Evolutionary conservation across 108 stramenopile species (phyloP), one percentile per base, ranked within the genome.

Genomic region (Cylindrotheca fusiformis): DNA sequence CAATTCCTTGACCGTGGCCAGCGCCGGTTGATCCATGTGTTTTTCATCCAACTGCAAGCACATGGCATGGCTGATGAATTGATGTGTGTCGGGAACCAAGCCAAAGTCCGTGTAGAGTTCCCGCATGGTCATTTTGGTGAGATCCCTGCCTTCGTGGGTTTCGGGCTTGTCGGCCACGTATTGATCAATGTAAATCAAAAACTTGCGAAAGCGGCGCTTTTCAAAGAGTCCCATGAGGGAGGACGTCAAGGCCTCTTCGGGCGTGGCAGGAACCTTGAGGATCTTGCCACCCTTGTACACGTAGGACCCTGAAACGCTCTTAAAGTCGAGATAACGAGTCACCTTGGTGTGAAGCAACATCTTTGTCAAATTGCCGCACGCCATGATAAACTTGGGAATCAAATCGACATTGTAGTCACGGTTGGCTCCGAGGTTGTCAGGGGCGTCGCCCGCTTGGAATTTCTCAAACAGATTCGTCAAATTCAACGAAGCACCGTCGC

Each of bases 321-420:
- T 96, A 84, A 99, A 99, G 50, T 99, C 98, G 55, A 99, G 73
- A 81, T 99, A 99, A 21, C 92, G 82, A 26, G 94, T 97, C 45
- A 99, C 97, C 77, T 97, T 97, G 60, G 97, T 96, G 83, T 97
- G 96, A 49, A 97, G 81, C 55, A 99, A 78, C 92, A 99, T 97
- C 77, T 99, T 97, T 41, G 97, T 98, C 24, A 99, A 85, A 59
- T 97, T 97, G 26, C 99, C 99, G 65, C 93, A 94, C 10, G 99
- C 97, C 98, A 99, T 99, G 76, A 99, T 97, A 78, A 98, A 97
- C 78, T 99, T 99, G 21, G 97, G 97, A 60, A 99, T 91, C 33
- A 98, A 84, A 85, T 99, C 99, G 21, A 98, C 95, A 72, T 97
- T 97, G 82, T 96, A 99, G 74, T 99, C 98, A 25, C 94, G 89